These are phyloP conservation scores for Trichoderma sp. DNA, from an alignment of 2,329 filamentous ascomycete species.

Conservation along the genomic window DNA sequence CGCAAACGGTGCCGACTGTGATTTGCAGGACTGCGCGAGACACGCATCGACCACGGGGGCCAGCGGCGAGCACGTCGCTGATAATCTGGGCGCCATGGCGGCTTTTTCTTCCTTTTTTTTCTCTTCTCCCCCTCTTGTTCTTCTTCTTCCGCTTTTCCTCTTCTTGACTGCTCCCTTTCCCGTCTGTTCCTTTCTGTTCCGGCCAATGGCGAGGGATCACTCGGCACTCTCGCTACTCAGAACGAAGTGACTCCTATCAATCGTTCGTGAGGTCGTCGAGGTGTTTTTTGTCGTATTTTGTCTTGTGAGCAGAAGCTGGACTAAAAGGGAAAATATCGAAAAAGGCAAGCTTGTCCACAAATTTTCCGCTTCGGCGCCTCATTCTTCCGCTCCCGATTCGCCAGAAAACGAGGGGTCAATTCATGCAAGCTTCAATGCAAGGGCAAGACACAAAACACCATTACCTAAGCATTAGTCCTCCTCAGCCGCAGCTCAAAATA, in stretches of 20 bases:
- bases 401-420: background rate
- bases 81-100: slow-evolving; percentile 41
- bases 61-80: slow-evolving; percentile 37
- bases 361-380: slow-evolving; percentile 12
- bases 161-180: too few relatives aligned
- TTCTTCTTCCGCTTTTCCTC: too few relatives aligned
- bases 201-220: background rate
- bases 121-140: too few relatives aligned
- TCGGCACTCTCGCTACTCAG: background rate
- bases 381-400: slow-evolving; percentile 16
- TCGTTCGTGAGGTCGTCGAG: slow-evolving; percentile 4
- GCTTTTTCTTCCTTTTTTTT: too few relatives aligned
- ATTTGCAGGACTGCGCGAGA: slow-evolving; percentile 16
- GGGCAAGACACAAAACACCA: background rate
- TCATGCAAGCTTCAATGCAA: background rate
- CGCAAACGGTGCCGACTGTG: slow-evolving; percentile 32
- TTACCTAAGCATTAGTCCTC: background rate
- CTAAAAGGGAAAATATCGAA: background rate
- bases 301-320: background rate
- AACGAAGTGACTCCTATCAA: background rate
- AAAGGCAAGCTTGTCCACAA: slow-evolving; percentile 14
- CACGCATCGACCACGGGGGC: slow-evolving; percentile 38
- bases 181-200: too few relatives aligned
- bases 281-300: background rate
- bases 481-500: background rate